Evolutionary conservation across 495 filamentous ascomycete genomes (phyloP).

Genomic region (Pseudomonodictys pantanalensis): DNA sequence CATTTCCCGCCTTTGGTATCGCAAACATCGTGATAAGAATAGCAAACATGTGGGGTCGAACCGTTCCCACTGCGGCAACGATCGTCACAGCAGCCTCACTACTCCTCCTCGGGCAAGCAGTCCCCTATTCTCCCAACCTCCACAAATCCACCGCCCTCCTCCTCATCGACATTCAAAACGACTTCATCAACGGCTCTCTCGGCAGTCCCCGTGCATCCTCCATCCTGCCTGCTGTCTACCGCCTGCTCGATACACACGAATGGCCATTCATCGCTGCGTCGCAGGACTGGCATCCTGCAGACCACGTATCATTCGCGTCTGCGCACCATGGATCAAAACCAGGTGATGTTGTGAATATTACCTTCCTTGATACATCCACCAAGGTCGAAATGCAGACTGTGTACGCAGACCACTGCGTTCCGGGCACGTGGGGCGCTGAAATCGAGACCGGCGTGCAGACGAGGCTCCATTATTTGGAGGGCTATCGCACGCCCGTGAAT

Average conservation of each 20-base stretch:
- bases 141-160: constrained; percentile 37
- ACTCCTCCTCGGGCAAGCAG: not conserved
- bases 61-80: not conserved
- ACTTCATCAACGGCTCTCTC: constrained; percentile 39
- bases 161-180: constrained; percentile 39
- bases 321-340: not conserved
- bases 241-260: constrained; percentile 36
- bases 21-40: too few species aligned
- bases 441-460: constrained; percentile 34
- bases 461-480: constrained; percentile 34
- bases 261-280: constrained; percentile 40
- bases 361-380: constrained; percentile 13
- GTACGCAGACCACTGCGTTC: constrained; percentile 37
- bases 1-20: too few species aligned
- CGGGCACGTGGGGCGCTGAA: constrained; percentile 36
- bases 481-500: constrained; percentile 32
- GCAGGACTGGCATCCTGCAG: constrained; percentile 35
- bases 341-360: constrained; percentile 1
- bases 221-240: constrained; percentile 38
- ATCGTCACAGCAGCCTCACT: not conserved
- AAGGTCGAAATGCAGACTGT: constrained; percentile 36
- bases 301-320: constrained; percentile 35
- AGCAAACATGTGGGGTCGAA: not conserved
- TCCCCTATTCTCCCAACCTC: constrained; percentile 26
- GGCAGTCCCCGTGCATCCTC: constrained; percentile 32